Base-by-base conservation (phyloP, 331 rosid genomes). In the Telfairia occidentalis region DNA sequence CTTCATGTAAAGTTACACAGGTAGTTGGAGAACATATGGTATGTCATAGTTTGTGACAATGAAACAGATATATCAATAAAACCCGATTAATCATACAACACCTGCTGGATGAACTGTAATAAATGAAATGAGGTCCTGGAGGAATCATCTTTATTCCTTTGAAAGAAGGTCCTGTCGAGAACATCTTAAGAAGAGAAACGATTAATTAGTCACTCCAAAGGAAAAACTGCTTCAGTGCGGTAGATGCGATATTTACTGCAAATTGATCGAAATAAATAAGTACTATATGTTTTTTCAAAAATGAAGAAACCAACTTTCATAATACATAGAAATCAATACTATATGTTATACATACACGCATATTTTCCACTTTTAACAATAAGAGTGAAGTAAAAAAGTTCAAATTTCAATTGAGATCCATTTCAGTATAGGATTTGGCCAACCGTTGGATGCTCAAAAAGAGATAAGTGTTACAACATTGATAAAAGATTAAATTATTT, bases 101-200 rank as follows among this genome's bases (percentile, higher is more conserved):
- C 98, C 98, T 85, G 92, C 76, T 86, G 34, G 98, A 86, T 4
- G 97, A 91, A 81, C 87, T 81, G 79, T 91, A 93, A 77, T 83
- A 89, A 43, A 91, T 88, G 80, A 93, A 91, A 83, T 93, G 96
- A 73, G 85, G 81, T 30, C 96, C 98, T 0, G 98, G 90, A 77
- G 95, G 95, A 77, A 93, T 87, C 97, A 93, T 91, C 88, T 93
- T 89, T 69, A 93, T 79, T 65, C 97, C 98, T 87, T 89, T 93
- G 69, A 93, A 93, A 77, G 83, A 76, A 53, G 95, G 92, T 4
- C 98, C 97, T 26, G 85, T 92, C 24, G 87, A 91, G 38, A 89
- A 86, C 81, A 89, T 80, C 97, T 92, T 83, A 52, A 70, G 49
- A 71, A 77, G 45, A 63, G 50, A 76, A 58, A 37, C 73, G 49